These are phyloP conservation scores for Papiliotrema flavescens DNA, from an alignment of 1,284 basidiomycete genomes.

Conservation along the genomic window DNA sequence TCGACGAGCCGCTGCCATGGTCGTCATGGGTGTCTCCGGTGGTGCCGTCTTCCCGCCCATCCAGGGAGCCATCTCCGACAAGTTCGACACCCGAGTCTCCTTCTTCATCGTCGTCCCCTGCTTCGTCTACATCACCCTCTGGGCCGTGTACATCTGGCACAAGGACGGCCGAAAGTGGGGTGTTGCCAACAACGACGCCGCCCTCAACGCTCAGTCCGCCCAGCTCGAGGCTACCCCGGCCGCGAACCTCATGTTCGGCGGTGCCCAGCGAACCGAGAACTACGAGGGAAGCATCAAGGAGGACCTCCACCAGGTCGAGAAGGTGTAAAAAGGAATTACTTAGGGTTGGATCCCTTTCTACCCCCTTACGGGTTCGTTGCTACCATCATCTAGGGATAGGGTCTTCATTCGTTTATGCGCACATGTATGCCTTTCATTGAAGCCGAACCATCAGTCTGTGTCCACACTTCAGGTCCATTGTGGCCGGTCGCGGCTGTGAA, in stretches of 20 bases:
- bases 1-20: slow-evolving; percentile 64
- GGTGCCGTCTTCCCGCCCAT: slow-evolving; percentile 71
- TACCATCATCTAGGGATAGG: too few species aligned
- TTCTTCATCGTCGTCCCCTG: slow-evolving; percentile 47
- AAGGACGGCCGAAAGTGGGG: slow-evolving; percentile 34
- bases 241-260: slow-evolving; percentile 18
- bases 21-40: slow-evolving; percentile 65
- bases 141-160: slow-evolving; percentile 45
- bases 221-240: slow-evolving; percentile 15
- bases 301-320: slow-evolving; percentile 15
- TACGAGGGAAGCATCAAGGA: slow-evolving; percentile 21
- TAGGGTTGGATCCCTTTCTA: background rate
- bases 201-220: slow-evolving; percentile 20
- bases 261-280: slow-evolving; percentile 11
- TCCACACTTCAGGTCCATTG: too few species aligned
- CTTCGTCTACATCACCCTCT: slow-evolving; percentile 45
- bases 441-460: too few species aligned
- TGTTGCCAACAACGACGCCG: slow-evolving; percentile 10
- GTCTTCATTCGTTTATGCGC: too few species aligned
- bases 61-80: slow-evolving; percentile 64
- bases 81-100: slow-evolving; percentile 38
- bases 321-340: slow-evolving; percentile 2
- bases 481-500: too few species aligned
- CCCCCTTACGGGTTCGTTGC: too few species aligned
- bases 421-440: too few species aligned